Evolutionary conservation across 2,329 filamentous ascomycete species (phyloP).

Genomic region (Xylaria sp.): DNA sequence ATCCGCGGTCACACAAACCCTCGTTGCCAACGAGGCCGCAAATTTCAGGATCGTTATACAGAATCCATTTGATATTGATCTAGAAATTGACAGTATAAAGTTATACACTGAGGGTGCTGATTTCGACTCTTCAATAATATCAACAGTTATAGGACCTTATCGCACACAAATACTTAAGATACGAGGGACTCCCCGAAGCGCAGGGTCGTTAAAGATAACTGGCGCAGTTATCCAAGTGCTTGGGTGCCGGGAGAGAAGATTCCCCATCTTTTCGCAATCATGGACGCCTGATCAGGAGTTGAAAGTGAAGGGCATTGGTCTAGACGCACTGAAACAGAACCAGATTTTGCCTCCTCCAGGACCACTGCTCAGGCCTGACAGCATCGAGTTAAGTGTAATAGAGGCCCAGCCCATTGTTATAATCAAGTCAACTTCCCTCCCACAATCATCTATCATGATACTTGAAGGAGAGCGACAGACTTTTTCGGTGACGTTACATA

Average conservation of each 20-base stretch:
- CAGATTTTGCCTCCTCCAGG: conserved; percentile 55
- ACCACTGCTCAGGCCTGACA: conserved; percentile 59
- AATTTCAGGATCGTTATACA: conserved; percentile 87
- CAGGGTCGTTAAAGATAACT: conserved; percentile 77
- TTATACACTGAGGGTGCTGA: conserved; percentile 79
- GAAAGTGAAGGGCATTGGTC: conserved; percentile 82
- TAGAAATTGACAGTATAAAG: conserved; percentile 85
- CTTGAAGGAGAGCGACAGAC: conserved; percentile 85
- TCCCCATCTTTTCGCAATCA: conserved; percentile 81
- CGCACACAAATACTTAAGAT: conserved; percentile 83
- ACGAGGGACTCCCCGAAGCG: conserved; percentile 71
- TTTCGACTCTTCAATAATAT: conserved; percentile 74
- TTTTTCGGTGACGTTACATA: conserved; percentile 84
- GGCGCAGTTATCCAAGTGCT: conserved; percentile 84
- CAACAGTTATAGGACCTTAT: conserved; percentile 80
- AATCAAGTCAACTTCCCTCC: conserved; percentile 79
- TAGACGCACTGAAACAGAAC: conserved; percentile 66
- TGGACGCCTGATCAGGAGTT: conserved; percentile 77
- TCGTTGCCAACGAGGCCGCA: conserved; percentile 82
- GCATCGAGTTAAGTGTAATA: conserved; percentile 78
- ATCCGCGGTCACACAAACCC: conserved; percentile 70
- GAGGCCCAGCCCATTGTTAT: conserved; percentile 80
- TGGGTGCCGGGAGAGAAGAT: conserved; percentile 83
- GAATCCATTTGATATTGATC: conserved; percentile 92
- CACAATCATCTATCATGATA: conserved; percentile 90